Percentiles rank a stretch among this genome's conserved stretches.
phyloP scores from a whole-genome alignment of 2,329 filamentous ascomycete genomes.

The Alternaria rosae region DNA sequence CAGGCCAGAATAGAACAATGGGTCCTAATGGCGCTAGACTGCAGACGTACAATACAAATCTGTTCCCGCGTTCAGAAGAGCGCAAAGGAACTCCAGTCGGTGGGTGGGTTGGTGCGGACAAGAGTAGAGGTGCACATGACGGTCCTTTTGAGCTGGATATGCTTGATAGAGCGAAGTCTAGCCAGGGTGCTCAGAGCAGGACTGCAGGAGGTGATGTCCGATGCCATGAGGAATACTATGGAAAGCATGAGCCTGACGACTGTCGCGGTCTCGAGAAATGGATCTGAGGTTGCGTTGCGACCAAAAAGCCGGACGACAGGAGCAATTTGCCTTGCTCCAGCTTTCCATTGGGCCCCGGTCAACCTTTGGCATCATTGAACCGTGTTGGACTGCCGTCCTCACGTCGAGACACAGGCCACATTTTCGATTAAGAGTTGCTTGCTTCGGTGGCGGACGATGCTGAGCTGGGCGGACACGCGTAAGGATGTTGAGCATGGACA shows the following conservation, averaged over 20 bases:
- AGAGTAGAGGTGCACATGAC: neutral
- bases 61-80: slow-evolving; percentile 36
- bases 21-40: slow-evolving; percentile 9
- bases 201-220: neutral
- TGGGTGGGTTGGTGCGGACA: slow-evolving; percentile 9
- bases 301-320: neutral
- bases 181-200: neutral
- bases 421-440: neutral
- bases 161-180: neutral
- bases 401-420: neutral
- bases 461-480: neutral
- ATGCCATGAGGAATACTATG: neutral
- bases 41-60: slow-evolving; percentile 38
- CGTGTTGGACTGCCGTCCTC: neutral
- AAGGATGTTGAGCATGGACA: neutral
- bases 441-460: neutral
- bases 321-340: neutral
- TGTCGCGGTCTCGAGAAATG: slow-evolving; percentile 1
- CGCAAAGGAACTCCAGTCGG: slow-evolving; percentile 23
- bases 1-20: neutral
- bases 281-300: neutral
- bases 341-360: neutral
- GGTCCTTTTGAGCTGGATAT: neutral
- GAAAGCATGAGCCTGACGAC: neutral
- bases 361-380: neutral